These are phyloP conservation scores for Plasmodium malariae DNA, from an alignment of 169 alveolate genomes.

Conservation along the genomic window DNA sequence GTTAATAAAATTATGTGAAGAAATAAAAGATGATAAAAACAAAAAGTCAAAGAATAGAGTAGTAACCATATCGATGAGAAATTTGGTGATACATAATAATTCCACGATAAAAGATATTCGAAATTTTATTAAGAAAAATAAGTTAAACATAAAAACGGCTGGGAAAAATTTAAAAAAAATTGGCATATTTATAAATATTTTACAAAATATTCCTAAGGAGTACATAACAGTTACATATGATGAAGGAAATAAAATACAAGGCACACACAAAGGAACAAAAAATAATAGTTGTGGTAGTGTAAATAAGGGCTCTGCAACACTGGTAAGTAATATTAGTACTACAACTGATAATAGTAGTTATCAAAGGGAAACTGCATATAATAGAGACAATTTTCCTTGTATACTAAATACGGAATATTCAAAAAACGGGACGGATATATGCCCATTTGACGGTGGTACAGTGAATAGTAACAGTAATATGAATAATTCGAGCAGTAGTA, in stretches of 20 bases:
- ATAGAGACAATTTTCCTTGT: no score
- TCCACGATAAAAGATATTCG: constrained; percentile 83
- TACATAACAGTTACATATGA: constrained; percentile 31
- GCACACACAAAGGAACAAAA: background rate
- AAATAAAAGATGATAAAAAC: constrained; percentile 21
- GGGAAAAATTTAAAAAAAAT: constrained; percentile 83
- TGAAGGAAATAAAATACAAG: background rate
- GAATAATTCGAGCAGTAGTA: no score
- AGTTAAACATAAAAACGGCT: constrained; percentile 85
- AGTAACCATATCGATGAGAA: constrained; percentile 75
- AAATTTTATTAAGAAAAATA: constrained; percentile 83
- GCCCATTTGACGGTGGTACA: no score
- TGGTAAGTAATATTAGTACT: no score
- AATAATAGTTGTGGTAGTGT: no score
- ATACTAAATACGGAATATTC: no score
- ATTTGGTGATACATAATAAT: constrained; percentile 71
- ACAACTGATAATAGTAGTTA: background rate
- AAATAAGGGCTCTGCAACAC: no score
- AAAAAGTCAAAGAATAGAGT: constrained; percentile 12
- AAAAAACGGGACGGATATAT: no score
- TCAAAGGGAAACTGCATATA: no score
- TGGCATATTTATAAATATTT: constrained; percentile 80
- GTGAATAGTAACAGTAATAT: no score
- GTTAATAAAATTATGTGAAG: constrained; percentile 49
- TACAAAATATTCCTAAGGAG: constrained; percentile 79